Percentiles rank a stretch among this genome's conserved stretches.
These are phyloP conservation scores for Ustilaginoidea virens DNA, from an alignment of 2,329 filamentous ascomycete species.

Conservation along the genomic window DNA sequence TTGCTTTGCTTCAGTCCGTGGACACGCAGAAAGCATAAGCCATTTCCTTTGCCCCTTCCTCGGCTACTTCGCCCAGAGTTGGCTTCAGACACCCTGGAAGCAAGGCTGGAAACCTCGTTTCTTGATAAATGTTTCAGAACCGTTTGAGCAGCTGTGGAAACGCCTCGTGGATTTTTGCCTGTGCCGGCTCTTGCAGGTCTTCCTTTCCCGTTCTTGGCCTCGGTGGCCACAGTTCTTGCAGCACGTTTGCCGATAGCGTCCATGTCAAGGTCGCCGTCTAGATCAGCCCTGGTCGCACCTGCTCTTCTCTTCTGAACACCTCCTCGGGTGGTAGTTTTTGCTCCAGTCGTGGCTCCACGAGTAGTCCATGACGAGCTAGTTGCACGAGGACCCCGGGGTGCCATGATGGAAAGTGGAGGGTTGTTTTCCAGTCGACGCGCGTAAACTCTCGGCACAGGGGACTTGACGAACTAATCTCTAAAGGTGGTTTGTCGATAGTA, in stretches of 20 bases:
- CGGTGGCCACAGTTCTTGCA: conserved; percentile 15
- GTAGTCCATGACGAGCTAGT: conserved; percentile 15
- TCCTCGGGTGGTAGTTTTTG: conserved; percentile 22
- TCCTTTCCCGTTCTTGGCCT: conserved; percentile 14
- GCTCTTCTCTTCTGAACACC: conserved; percentile 36
- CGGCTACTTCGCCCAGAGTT: conserved; percentile 11
- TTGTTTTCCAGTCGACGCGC: conserved; percentile 1
- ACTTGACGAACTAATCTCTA: conserved; percentile 1
- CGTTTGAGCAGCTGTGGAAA: conserved; percentile 25
- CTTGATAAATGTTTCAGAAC: conserved; percentile 26
- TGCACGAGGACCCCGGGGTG: conserved; percentile 17
- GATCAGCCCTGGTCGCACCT: conserved; percentile 26
- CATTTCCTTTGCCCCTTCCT: conserved; percentile 9
- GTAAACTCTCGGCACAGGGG: conserved; percentile 2
- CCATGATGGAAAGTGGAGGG: conserved; percentile 12
- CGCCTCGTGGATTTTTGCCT: conserved; percentile 11
- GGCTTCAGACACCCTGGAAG: conserved; percentile 18
- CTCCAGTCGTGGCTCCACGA: conserved; percentile 13
- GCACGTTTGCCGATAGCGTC: conserved; percentile 22
- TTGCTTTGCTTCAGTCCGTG: conserved; percentile 54
- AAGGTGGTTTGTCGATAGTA: neutral
- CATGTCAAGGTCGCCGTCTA: conserved; percentile 48
- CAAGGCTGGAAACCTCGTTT: conserved; percentile 17
- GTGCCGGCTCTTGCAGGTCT: conserved; percentile 13
- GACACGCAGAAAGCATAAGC: conserved; percentile 30